Evolutionary conservation across 2,329 filamentous ascomycete genomes (phyloP).

Genomic region (Ceratocystis smalleyi): DNA sequence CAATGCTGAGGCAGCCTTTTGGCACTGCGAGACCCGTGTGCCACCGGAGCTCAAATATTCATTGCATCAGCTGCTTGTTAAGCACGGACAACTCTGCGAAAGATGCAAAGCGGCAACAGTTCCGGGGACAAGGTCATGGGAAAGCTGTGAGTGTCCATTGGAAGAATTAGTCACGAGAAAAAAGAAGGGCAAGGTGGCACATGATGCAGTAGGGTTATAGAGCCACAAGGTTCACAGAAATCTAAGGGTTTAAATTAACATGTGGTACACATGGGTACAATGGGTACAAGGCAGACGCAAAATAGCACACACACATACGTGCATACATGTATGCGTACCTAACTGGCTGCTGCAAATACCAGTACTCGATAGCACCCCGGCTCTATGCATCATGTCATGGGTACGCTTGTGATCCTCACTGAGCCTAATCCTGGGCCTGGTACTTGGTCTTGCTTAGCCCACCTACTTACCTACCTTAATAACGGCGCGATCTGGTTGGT

Average conservation of each 20-base stretch:
- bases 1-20: constrained; percentile 32
- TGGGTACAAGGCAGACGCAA: too few relatives aligned
- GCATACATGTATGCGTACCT: neutral
- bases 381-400: constrained; percentile 1
- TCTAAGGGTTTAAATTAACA: too few relatives aligned
- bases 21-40: constrained; percentile 37
- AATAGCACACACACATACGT: too few relatives aligned
- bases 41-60: constrained; percentile 39
- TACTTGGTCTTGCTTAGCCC: too few relatives aligned
- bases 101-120: constrained; percentile 32
- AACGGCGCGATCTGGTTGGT: neutral
- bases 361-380: neutral
- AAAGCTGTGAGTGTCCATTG: neutral
- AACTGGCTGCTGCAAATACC: neutral
- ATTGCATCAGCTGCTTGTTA: constrained; percentile 39
- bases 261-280: too few relatives aligned
- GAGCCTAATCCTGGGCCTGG: too few relatives aligned
- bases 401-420: neutral
- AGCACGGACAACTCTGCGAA: constrained; percentile 35
- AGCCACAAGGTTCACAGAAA: too few relatives aligned
- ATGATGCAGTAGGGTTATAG: neutral
- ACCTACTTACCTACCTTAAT: neutral
- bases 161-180: neutral
- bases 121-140: constrained; percentile 40
- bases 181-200: neutral